Evolutionary conservation across 495 filamentous ascomycete genomes (phyloP).

Genomic region (Penicillium coprophilum): DNA sequence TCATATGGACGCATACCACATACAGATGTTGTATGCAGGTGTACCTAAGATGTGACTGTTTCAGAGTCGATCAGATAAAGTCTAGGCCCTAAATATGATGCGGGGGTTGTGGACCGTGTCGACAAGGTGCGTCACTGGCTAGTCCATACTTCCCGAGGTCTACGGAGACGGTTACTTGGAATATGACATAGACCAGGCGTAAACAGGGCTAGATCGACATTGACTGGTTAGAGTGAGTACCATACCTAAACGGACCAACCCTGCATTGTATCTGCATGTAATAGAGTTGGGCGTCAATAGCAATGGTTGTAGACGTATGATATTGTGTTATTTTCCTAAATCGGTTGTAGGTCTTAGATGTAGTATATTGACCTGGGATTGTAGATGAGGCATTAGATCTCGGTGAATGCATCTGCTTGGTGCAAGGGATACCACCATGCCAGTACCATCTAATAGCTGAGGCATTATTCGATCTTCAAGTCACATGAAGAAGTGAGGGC

Average conservation of each 20-base stretch:
- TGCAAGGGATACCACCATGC: constrained; percentile 8
- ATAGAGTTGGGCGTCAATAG: background rate
- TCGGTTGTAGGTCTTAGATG: background rate
- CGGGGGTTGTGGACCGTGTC: constrained; percentile 10
- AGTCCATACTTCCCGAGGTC: background rate
- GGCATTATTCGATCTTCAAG: background rate
- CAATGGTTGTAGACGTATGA: background rate
- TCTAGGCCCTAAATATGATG: constrained; percentile 6
- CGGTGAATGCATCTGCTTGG: background rate
- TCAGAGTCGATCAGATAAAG: constrained; percentile 15
- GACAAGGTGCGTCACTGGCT: constrained; percentile 2
- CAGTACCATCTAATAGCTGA: background rate
- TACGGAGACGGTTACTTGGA: background rate
- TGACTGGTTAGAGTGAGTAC: background rate
- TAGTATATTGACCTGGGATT: background rate
- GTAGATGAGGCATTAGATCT: constrained; percentile 2
- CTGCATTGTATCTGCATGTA: background rate
- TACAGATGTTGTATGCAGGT: constrained; percentile 1
- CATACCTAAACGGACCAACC: background rate
- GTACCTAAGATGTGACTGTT: background rate
- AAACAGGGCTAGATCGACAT: background rate
- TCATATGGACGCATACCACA: background rate
- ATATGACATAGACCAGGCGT: constrained; percentile 7
- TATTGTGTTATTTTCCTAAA: constrained; percentile 3
- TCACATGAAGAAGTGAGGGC: background rate